Evolutionary conservation across 306 rosid genomes (phyloP).

Genomic region (Corylus avellana): DNA sequence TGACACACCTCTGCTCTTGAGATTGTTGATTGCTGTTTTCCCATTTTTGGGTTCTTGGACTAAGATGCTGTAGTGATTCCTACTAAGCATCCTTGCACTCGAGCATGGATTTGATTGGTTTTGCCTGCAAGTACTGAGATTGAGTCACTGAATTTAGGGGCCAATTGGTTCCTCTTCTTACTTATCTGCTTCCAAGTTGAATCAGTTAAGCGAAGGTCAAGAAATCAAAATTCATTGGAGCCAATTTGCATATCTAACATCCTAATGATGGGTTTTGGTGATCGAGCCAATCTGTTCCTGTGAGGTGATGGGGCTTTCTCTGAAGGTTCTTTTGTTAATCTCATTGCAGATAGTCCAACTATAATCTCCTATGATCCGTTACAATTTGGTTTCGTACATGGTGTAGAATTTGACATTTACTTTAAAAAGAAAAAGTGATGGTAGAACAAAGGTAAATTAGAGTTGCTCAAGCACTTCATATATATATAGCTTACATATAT

Average conservation of each 20-base stretch:
- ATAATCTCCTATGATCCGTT: not conserved
- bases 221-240: not conserved
- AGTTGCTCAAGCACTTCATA: not conserved
- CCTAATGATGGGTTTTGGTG: constrained; percentile 11
- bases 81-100: constrained; percentile 1
- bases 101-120: constrained; percentile 13
- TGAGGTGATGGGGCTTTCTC: not conserved
- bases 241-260: not conserved
- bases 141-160: not conserved
- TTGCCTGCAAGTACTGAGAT: constrained; percentile 26
- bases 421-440: not conserved
- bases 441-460: not conserved
- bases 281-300: not conserved
- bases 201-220: constrained; percentile 1
- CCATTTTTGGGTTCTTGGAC: constrained; percentile 94
- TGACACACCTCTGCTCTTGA: constrained; percentile 75
- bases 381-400: not conserved
- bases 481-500: not conserved
- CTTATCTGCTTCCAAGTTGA: constrained; percentile 2
- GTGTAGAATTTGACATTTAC: not conserved
- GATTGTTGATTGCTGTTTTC: constrained; percentile 82
- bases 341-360: not conserved
- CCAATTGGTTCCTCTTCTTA: not conserved
- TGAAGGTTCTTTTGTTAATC: not conserved
- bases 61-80: constrained; percentile 59